Evolutionary conservation across 176 grass and related monocot genomes (phyloP), one percentile per base, ranked within the genome.

Genomic region (Canna indica): DNA sequence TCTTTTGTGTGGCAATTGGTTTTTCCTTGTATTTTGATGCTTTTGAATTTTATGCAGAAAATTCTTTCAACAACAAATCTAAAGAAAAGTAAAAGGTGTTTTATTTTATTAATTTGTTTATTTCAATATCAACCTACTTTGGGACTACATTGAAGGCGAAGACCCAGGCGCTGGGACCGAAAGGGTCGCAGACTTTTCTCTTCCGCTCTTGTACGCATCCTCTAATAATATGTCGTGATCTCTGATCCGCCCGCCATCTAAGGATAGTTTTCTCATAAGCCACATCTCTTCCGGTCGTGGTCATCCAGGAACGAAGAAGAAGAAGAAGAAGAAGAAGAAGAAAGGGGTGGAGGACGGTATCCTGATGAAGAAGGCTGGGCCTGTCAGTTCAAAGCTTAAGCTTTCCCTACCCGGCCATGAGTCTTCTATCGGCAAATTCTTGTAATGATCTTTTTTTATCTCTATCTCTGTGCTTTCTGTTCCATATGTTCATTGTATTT

Each of bases 371-470:
- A 63, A 63, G 59, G 14, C 59, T 1, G 28, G 28, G 15, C 30
- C 28, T 63, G 28, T 5, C 11, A 59, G 27, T 29, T 27, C 6
- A 27, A 61, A 69, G 25, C 84, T 77, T 38, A 82, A 68, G 73
- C 80, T 97, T 29, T 67, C 74, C 62, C 64, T 88, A 24, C 93
- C 94, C 32, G 80, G 86, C 30, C 82, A 81, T 3, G 89, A 93
- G 33, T 29, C 72, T 68, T 77, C 81, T 72, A 87, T 92, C 73
- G 86, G 83, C 45, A 87, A 90, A 73, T 97, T 97, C 72, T 24
- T 97, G 94, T 97, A 59, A 18, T 64, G 0, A 22, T 70, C 32
- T 6, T 67, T 20, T 7, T 67, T 33, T 41, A 5, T 25, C 24
- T 13, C 60, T 15, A 5, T 72, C 36, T 67, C 14, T 41, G 4